Evolutionary conservation across 2,329 filamentous ascomycete genomes (phyloP).

Genomic region (Colletotrichum siamense): DNA sequence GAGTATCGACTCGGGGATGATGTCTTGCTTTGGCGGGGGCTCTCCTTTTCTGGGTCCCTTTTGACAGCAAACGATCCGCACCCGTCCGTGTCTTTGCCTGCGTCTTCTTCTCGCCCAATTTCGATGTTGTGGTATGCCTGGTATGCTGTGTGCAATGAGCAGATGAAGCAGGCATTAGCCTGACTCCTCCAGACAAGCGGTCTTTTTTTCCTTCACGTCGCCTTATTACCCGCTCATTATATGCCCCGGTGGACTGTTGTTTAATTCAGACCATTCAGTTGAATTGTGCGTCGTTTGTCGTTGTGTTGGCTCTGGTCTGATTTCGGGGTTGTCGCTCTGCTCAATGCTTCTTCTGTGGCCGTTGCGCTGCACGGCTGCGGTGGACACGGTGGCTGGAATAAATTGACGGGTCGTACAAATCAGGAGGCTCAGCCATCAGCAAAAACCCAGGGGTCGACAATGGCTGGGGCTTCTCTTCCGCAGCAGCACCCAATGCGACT

Average conservation of each 20-base stretch:
- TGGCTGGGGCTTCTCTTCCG: not conserved
- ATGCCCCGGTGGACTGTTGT: not conserved
- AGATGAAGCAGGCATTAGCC: not conserved
- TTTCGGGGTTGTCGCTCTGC: not conserved
- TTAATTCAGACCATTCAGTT: not conserved
- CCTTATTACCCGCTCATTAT: not conserved
- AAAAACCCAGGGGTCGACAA: not conserved
- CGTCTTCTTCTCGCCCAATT: not conserved
- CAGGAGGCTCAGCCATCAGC: not conserved
- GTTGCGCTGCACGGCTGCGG: conserved; percentile 4
- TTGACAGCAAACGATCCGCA: not conserved
- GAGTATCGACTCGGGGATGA: not conserved
- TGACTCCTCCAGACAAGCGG: not conserved
- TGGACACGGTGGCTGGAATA: conserved; percentile 2
- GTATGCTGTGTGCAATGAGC: not conserved
- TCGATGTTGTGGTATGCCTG: not conserved
- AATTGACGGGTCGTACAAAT: conserved; percentile 1
- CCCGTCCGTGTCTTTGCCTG: not conserved
- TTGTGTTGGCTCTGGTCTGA: not conserved
- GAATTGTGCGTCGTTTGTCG: not conserved
- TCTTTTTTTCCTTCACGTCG: not conserved
- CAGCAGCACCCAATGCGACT: not conserved
- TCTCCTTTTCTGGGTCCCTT: not conserved
- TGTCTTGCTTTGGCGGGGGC: conserved; percentile 1
- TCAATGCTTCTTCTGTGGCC: not conserved